These are phyloP conservation scores for Fragaria nilgerrensis DNA, from an alignment of 306 rosid species.

Conservation along the genomic window DNA sequence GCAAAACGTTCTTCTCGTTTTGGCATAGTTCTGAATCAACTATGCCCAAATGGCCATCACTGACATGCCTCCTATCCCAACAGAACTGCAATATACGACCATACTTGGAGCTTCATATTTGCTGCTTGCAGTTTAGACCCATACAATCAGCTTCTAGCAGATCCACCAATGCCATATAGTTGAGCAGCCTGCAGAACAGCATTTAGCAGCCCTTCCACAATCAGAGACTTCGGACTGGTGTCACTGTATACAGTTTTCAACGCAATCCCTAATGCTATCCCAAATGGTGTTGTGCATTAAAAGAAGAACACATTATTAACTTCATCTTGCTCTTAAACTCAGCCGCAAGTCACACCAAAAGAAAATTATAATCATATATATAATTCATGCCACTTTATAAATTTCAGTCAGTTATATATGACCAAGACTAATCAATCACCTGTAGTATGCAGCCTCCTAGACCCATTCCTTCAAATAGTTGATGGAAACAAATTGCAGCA, in stretches of 20 bases:
- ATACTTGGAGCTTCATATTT: conserved; percentile 41
- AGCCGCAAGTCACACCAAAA: conserved; percentile 28
- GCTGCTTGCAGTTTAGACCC: conserved; percentile 53
- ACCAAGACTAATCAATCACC: conserved; percentile 30
- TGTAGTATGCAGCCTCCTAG: conserved; percentile 69
- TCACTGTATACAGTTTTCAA: conserved; percentile 52
- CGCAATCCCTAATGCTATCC: conserved; percentile 55
- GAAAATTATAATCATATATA: neutral
- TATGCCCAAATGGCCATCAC: conserved; percentile 74
- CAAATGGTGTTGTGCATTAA: conserved; percentile 65
- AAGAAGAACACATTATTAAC: conserved; percentile 49
- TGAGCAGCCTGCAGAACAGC: conserved; percentile 64
- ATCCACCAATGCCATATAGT: conserved; percentile 68
- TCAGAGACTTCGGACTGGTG: conserved; percentile 45
- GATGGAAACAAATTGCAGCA: conserved; percentile 78
- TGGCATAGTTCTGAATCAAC: neutral
- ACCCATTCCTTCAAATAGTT: conserved; percentile 74
- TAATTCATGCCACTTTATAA: neutral
- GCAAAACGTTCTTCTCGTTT: no score
- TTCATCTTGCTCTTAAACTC: conserved; percentile 49
- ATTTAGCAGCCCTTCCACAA: conserved; percentile 59
- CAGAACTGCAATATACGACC: conserved; percentile 47
- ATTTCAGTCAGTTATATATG: neutral
- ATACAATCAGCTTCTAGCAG: conserved; percentile 55
- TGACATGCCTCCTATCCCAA: conserved; percentile 68